These are phyloP conservation scores for Pseudotulostoma volvatum DNA, from an alignment of 495 filamentous ascomycete species.

Conservation along the genomic window DNA sequence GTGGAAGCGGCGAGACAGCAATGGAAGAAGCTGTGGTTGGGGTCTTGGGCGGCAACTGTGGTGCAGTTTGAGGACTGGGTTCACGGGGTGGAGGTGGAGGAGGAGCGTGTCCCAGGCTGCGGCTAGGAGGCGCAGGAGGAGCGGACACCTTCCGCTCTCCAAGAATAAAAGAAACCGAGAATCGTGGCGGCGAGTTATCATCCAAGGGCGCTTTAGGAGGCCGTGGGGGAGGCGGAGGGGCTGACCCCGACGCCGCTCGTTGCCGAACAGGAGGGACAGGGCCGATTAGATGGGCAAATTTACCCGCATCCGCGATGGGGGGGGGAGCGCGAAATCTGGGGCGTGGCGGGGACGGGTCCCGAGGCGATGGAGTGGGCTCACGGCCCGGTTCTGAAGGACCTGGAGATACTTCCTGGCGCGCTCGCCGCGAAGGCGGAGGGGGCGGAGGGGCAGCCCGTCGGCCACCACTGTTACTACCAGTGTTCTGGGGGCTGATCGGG, in stretches of 20 bases:
- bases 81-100: constrained; percentile 57
- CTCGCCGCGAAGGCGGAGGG: constrained; percentile 64
- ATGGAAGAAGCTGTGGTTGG: constrained; percentile 24
- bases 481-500: constrained; percentile 51
- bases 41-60: constrained; percentile 58
- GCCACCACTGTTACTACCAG: constrained; percentile 43
- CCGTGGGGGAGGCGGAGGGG: constrained; percentile 60
- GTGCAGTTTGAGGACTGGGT: constrained; percentile 34
- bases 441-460: constrained; percentile 63
- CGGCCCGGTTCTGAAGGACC: constrained; percentile 43
- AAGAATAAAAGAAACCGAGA: constrained; percentile 74
- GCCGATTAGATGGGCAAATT: constrained; percentile 43
- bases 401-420: constrained; percentile 22
- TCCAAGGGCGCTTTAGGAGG: constrained; percentile 78
- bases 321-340: constrained; percentile 64
- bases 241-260: constrained; percentile 41
- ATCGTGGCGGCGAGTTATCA: constrained; percentile 39
- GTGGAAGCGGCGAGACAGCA: constrained; percentile 42
- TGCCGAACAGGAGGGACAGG: constrained; percentile 36
- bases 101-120: constrained; percentile 38
- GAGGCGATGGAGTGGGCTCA: constrained; percentile 33
- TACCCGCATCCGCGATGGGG: constrained; percentile 72
- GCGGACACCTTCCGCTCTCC: constrained; percentile 46
- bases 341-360: constrained; percentile 33
- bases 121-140: constrained; percentile 62